phyloP scores from a whole-genome alignment of 495 filamentous ascomycete genomes.

The Penicillium cataractarum region DNA sequence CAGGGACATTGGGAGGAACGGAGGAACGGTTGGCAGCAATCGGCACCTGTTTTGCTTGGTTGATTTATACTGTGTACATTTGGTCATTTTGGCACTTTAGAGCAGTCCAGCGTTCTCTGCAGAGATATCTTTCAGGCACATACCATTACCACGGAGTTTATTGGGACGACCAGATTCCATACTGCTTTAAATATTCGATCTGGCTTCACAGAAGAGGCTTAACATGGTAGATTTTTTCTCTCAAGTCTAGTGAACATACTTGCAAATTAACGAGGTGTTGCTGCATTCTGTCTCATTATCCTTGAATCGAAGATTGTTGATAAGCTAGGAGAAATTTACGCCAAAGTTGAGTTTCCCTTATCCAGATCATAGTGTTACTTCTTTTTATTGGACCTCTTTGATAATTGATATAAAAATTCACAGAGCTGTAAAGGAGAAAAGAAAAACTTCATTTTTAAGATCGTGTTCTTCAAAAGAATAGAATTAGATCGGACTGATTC shows the following conservation, averaged over 20 bases:
- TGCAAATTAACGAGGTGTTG: not conserved
- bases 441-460: too few species aligned
- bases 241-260: not conserved
- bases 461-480: too few species aligned
- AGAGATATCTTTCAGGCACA: not conserved
- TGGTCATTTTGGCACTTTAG: not conserved
- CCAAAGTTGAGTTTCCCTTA: not conserved
- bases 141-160: not conserved
- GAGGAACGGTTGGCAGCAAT: not conserved
- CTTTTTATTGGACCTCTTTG: not conserved
- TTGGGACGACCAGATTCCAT: too few species aligned
- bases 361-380: not conserved
- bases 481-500: too few species aligned
- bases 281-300: not conserved
- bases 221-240: not conserved
- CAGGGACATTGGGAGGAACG: not conserved
- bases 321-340: not conserved
- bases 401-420: too few species aligned
- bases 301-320: not conserved
- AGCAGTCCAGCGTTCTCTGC: not conserved
- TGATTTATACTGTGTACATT: not conserved
- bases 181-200: too few species aligned
- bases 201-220: too few species aligned
- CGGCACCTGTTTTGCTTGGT: not conserved
- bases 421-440: not conserved